Conservation (phyloP, 1,139 yeast species). For the Yamadazyma atmosphaerica region DNA sequence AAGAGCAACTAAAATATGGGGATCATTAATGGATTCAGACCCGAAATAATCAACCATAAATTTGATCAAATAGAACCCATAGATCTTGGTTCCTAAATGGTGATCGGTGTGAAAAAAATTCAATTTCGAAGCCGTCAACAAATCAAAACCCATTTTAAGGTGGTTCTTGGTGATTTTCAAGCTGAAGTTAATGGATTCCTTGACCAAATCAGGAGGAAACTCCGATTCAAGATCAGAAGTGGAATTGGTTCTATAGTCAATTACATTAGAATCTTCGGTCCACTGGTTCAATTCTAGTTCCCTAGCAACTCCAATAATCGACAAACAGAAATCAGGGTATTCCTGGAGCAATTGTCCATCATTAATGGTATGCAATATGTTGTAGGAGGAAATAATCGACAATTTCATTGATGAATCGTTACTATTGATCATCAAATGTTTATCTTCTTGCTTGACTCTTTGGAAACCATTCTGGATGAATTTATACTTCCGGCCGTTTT, state of each 20-base stretch:
- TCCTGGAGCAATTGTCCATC: slow-evolving; percentile 32
- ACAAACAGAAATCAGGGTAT: slow-evolving; percentile 47
- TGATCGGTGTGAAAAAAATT: slow-evolving; percentile 61
- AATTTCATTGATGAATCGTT: slow-evolving; percentile 33
- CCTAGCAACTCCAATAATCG: slow-evolving; percentile 51
- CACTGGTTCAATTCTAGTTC: slow-evolving; percentile 49
- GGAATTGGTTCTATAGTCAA: slow-evolving; percentile 31
- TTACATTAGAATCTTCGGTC: slow-evolving; percentile 50
- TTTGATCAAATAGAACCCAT: slow-evolving; percentile 45
- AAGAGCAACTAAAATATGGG: slow-evolving; percentile 48
- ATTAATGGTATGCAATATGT: slow-evolving; percentile 39
- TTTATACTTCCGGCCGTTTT: slow-evolving; percentile 53
- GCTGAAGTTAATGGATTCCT: slow-evolving; percentile 13
- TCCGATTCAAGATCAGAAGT: slow-evolving; percentile 3
- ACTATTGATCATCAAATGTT: slow-evolving; percentile 47
- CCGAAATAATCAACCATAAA: slow-evolving; percentile 45
- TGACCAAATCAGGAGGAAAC: slow-evolving; percentile 12
- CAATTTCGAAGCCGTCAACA: slow-evolving; percentile 49
- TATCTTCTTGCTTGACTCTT: slow-evolving; percentile 51
- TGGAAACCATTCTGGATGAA: slow-evolving; percentile 51
- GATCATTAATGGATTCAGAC: slow-evolving; percentile 37
- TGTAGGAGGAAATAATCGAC: slow-evolving; percentile 45
- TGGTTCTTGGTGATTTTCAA: slow-evolving; percentile 29
- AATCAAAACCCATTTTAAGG: slow-evolving; percentile 42
- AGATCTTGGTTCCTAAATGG: slow-evolving; percentile 51